Evolutionary conservation across 768 basidiomycete genomes (phyloP).

Genomic region (Tylopilus vinaceipallidus): DNA sequence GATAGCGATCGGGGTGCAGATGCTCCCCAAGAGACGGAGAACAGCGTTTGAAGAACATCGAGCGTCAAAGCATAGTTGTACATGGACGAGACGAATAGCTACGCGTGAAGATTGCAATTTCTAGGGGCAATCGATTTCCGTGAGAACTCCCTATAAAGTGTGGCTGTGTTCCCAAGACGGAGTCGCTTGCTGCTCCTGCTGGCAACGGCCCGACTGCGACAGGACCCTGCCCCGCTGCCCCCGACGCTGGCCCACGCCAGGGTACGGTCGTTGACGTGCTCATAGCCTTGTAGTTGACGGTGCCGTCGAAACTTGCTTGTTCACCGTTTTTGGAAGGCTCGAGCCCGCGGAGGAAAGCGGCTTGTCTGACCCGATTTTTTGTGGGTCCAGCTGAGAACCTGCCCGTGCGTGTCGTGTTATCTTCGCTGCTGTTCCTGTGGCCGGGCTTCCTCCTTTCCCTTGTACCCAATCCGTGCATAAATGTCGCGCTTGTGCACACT

Average conservation of each 20-base stretch:
- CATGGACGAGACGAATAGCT: too few species aligned
- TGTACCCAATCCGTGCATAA: slow-evolving; percentile 9
- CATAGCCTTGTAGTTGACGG: slow-evolving; percentile 10
- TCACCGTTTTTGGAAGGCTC: slow-evolving; percentile 21
- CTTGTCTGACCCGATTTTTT: slow-evolving; percentile 6
- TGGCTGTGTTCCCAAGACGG: too few species aligned
- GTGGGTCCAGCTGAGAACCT: slow-evolving; percentile 21
- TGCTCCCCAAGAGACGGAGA: slow-evolving; percentile 4
- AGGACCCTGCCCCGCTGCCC: too few species aligned
- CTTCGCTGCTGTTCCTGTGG: neutral
- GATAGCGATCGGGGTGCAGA: neutral
- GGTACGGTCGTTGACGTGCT: neutral
- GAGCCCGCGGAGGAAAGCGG: slow-evolving; percentile 6
- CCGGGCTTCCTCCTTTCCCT: neutral
- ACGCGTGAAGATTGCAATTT: too few species aligned
- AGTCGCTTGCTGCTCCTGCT: neutral
- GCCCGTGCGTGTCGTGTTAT: neutral
- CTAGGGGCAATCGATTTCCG: too few species aligned
- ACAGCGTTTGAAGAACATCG: neutral
- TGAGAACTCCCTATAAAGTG: too few species aligned
- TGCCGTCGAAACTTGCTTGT: neutral
- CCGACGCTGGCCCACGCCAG: too few species aligned
- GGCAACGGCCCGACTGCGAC: too few species aligned
- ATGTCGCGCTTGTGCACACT: slow-evolving; percentile 7
- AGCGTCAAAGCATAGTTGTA: neutral